Base-by-base conservation (phyloP, 2,329 filamentous ascomycete species). In the Stagonosporopsis tanaceti region DNA sequence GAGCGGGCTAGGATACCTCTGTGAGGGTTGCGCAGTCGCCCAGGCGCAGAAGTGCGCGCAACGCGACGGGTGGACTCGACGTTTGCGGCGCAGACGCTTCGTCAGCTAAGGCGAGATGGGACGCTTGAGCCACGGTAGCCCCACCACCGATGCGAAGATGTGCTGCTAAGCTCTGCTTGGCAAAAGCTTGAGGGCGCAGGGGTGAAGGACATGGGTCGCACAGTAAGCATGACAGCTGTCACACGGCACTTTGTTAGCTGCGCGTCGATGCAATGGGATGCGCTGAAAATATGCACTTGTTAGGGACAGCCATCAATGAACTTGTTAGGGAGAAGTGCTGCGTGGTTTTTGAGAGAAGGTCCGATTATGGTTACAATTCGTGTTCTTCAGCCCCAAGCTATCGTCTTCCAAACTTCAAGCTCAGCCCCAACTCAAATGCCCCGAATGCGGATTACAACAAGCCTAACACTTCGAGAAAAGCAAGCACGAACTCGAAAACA, bases 141-240 rank as follows among this genome's bases (percentile, higher is more conserved):
- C 50, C 50, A 50, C 46, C 46, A 50, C 46, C 46, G 45, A 54
- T 46, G 46, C 25, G 37, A 12, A 8, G 37, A 39, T 39, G 37
- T 39, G 44, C 24, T 47, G 56, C 57, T 67, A 62, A 67, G 64
- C 63, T 65, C 58, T 45, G 14, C 64, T 67, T 65, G 63, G 64
- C 63, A 37, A 65, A 67, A 61, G 64, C 64, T 67, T 67, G 53
- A 59, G 54, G 25, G 6, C 9, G 32, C 38, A 50, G 30, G 54
- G 41, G 25, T 57, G 54, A 47, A 47, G n/a, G 42, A 27, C 11
- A 27, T 4, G 3, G 24, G 38, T 27, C 14, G 39, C 17, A 9
- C 28, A 41, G 30, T 44, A 22, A 34, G 54, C 37, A 5, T 47
- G 47, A 42, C 53, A 47, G 47, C 48, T 47, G 44, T 52, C 54